Evolutionary conservation across 495 filamentous ascomycete species (phyloP), one percentile per base, ranked within the genome.

Genomic region (Aspergillus egyptiacus): DNA sequence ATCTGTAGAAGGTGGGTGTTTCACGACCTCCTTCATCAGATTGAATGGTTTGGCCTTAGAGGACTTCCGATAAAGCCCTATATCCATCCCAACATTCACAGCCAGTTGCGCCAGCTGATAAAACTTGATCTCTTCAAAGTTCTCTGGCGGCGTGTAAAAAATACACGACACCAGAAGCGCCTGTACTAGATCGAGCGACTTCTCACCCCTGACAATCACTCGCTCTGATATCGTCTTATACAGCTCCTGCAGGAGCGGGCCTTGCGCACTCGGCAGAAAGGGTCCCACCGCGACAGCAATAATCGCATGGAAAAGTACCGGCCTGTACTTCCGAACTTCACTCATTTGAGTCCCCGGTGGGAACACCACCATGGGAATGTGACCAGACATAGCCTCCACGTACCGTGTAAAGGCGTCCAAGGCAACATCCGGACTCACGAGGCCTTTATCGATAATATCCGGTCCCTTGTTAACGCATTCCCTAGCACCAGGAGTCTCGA

Each of bases 31-130:
- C 17, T 61, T 60, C 8, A 68, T 32, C 13, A 64, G 51, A 10
- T 25, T 64, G 17, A 67, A 57, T n/a, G 54, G 57, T 19, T 54
- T 70, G 19, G 48, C 51, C 22, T 60, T 61, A 11, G 53, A 48
- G 38, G 43, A 52, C 6, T 62, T 64, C 41, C 75, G 77, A 6
- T 87, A 83, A 24, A 97, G 76, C 0, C 90, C 91, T 32, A 96
- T 75, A 60, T 98, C 93, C 56, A 96, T 82, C 10, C 82, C 87
- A 80, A 96, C 85, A 30, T 86, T 72, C 25, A 87, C 85, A 6
- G 89, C 87, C 42, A 91, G 78, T 57, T 96, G 87, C 20, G 87
- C 81, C 44, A 94, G 72, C 65, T 91, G 87, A 63, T 94, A 94
- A 60, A 91, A 95, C 58, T 93, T 94, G 54, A 93, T 75, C 66